Base-by-base conservation (phyloP, 2,329 filamentous ascomycete species). In the Pestalotiopsis sp. region DNA sequence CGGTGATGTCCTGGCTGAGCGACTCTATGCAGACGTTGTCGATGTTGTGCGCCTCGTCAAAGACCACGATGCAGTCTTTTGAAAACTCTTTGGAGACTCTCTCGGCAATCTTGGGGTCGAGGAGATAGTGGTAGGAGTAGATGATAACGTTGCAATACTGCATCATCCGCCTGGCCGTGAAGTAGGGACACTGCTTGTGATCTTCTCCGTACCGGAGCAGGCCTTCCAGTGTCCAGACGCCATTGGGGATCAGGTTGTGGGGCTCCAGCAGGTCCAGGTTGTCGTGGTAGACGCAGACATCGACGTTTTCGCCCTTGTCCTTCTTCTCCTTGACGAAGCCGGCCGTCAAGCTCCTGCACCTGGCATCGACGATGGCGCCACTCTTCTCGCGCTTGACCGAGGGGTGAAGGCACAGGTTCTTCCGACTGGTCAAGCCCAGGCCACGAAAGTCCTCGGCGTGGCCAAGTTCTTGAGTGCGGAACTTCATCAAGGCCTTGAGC, bases 1-100 rank as follows among this genome's bases (percentile, higher is more conserved):
- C 95, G 0, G 95, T 98, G 68, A 99, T 89, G 76, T 99, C 96
- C 57, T 97, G 98, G 77, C 96, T 99, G 13, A 98, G 84, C 2
- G 96, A 95, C 78, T 99, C 96, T 73, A 99, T 99, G 79, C 97
- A 99, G 69, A 99, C 96, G 78, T 99, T 99, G 86, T 99, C 96
- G 74, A 99, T 99, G 77, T 99, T 99, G 83, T 99, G 96, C 14
- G 96, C 96, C 80, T 99, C 96, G 77, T 99, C 96, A 73, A 99
- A 99, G 3, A 99, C 96, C 23, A 99, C 93, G 66, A 99, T 99
- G 79, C 95, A 98, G 79, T 99, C 97, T 75, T 98, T 98, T 0
- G 96, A 98, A 12, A 99, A 89, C 76, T 99, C 96, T 79, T 92
- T 94, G 0, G 96, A 98, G 2, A 98, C 95, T 68, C 95, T 83